These are phyloP conservation scores for Hydrangea macrophylla DNA, from an alignment of 148 eudicot species.

Conservation along the genomic window DNA sequence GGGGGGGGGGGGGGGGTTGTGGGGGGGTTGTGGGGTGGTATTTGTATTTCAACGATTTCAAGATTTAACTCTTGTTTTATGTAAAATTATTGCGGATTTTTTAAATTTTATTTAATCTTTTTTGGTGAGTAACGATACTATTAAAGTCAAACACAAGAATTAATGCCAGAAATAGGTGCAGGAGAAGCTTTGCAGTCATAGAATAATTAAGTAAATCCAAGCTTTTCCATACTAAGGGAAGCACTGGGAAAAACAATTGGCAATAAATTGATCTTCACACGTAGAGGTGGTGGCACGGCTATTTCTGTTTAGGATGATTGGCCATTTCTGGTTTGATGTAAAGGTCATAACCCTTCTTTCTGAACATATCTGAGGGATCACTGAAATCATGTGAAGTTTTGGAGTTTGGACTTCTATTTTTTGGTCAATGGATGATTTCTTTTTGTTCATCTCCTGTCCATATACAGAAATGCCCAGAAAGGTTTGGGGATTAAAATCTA, in stretches of 20 bases:
- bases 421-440: neutral
- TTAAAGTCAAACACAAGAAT: no score
- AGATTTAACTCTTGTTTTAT: no score
- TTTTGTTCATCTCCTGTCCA: neutral
- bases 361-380: neutral
- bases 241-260: no score
- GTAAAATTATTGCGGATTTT: neutral
- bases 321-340: neutral
- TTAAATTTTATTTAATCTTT: no score
- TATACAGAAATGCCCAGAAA: neutral
- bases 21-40: no score
- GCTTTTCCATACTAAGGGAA: no score
- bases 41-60: no score
- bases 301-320: neutral
- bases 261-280: neutral
- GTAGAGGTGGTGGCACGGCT: neutral
- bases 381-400: neutral
- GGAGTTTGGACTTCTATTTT: slow-evolving; percentile 5
- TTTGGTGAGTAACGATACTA: no score
- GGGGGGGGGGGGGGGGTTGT: no score
- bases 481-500: neutral
- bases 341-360: neutral
- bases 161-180: no score
- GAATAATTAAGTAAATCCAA: no score
- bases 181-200: no score